Evolutionary conservation across 2,329 filamentous ascomycete species (phyloP), one percentile per base, ranked within the genome.

Genomic region (Westerdykella aurantiaca): DNA sequence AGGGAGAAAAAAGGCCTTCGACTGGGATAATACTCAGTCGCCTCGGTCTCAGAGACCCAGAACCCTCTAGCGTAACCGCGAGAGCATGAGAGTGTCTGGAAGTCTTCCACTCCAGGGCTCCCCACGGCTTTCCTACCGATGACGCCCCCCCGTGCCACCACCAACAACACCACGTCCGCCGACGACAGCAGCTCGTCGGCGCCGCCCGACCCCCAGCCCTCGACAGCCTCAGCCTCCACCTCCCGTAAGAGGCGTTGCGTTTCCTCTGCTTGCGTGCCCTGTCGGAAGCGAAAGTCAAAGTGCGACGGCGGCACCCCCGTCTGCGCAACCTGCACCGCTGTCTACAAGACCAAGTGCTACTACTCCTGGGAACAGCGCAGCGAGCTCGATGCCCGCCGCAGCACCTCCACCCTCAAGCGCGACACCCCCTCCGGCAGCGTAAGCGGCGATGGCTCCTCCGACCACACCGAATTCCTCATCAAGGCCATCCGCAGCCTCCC

Each of bases 251-350:
- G 64, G 29, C 54, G 63, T 31, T 67, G 64, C 43, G 61, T 67
- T 14, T 60, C 59, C 43, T 64, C 60, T 6, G 72, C 72, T 22
- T 75, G 72, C 51, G 70, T 73, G 34, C 71, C 72, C n/a, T 76
- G 72, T 54, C 64, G 73, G 34, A 74, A 72, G 53, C 69, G 73
- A 45, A 76, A 76, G 52, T 73, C 69, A 45, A 75, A 75, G 73
- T 77, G 75, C 54, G 74, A 78, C 57, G 73, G 74, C 31, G 61
- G 64, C 25, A 59, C 67, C 11, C 74, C 74, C 29, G 57, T 69
- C 6, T 78, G 75, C 57, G 72, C 72, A 17, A 75, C 74, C 10
- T 77, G 75, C 50, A 67, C 64, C 7, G 71, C 72, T 16, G 73
- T 77, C 9, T 77, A 77, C 56, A 65, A 69, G 41, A 75, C 72